Evolutionary conservation across 1,284 basidiomycete genomes (phyloP).

Genomic region (Microbotryum violaceum): DNA sequence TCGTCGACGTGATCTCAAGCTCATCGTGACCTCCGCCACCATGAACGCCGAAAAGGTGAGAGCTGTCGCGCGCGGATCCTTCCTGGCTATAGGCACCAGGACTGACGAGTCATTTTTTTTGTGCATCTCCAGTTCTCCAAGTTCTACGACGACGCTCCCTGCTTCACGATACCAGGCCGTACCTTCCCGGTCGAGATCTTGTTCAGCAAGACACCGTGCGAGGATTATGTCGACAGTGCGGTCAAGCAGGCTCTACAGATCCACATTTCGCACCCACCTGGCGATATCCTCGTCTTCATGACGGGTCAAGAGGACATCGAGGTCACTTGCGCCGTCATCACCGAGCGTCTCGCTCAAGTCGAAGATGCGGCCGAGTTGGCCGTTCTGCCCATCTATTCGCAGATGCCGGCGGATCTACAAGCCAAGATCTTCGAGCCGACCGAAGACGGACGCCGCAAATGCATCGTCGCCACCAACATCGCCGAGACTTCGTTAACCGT

Average conservation of each 20-base stretch:
- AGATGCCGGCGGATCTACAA: constrained; percentile 98
- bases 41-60: constrained; percentile 85
- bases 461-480: constrained; percentile 97
- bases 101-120: neutral
- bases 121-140: constrained; percentile 57
- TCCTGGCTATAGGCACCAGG: neutral
- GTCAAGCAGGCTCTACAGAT: constrained; percentile 97
- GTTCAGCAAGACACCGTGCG: constrained; percentile 93
- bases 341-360: constrained; percentile 82
- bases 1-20: constrained; percentile 69
- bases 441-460: constrained; percentile 86
- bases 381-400: constrained; percentile 94
- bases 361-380: constrained; percentile 80
- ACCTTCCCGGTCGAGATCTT: constrained; percentile 97
- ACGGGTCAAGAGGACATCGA: constrained; percentile 96
- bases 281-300: constrained; percentile 98
- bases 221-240: constrained; percentile 96
- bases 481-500: constrained; percentile 97
- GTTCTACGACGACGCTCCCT: constrained; percentile 92
- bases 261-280: constrained; percentile 84
- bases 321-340: constrained; percentile 78
- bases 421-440: constrained; percentile 96
- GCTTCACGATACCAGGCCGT: constrained; percentile 93
- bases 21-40: constrained; percentile 90
- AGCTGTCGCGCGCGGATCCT: neutral